Evolutionary conservation across 169 alveolate species (phyloP).

Genomic region (Babesia sp.): DNA sequence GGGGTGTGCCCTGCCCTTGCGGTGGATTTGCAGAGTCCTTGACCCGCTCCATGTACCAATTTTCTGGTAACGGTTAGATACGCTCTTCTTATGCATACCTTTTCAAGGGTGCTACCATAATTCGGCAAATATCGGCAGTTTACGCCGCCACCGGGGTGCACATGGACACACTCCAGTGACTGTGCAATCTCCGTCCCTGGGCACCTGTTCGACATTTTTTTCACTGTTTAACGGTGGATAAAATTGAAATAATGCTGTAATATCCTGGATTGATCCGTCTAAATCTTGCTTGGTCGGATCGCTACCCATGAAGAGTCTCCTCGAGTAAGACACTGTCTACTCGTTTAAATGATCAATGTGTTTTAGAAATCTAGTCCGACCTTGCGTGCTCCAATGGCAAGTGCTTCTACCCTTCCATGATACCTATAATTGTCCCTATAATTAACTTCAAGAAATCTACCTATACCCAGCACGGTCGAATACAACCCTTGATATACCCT

Average conservation of each 20-base stretch:
- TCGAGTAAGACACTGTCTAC: neutral
- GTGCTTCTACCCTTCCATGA: slow-evolving; percentile 75
- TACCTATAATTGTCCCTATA: slow-evolving; percentile 26
- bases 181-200: neutral
- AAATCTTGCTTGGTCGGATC: too few relatives aligned
- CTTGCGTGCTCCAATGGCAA: slow-evolving; percentile 81
- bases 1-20: neutral
- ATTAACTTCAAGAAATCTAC: neutral
- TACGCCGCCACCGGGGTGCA: slow-evolving; percentile 9
- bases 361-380: slow-evolving; percentile 68
- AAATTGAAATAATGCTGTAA: too few relatives aligned
- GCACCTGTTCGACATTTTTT: too few relatives aligned
- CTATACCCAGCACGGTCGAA: slow-evolving; percentile 73
- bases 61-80: too few relatives aligned
- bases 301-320: too few relatives aligned
- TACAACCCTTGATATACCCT: slow-evolving; percentile 70
- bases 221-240: too few relatives aligned
- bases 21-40: neutral
- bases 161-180: neutral
- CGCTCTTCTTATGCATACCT: too few relatives aligned
- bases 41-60: neutral
- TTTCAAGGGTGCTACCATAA: too few relatives aligned
- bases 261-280: too few relatives aligned
- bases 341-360: neutral
- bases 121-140: too few relatives aligned